phyloP scores from a whole-genome alignment of 1,284 basidiomycete genomes.

The Microstroma glucosiphilum region DNA sequence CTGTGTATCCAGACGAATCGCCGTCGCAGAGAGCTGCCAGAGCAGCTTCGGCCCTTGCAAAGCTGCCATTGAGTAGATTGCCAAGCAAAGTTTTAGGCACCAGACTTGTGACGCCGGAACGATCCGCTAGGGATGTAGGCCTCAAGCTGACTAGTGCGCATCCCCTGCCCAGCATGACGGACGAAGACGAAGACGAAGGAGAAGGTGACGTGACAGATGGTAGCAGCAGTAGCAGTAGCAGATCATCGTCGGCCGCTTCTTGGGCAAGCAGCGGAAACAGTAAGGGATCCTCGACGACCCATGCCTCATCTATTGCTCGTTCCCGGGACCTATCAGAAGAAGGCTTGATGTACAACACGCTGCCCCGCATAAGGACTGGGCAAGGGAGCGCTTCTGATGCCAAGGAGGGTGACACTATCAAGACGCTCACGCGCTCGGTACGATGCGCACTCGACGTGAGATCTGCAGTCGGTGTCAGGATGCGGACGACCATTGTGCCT shows the following conservation, averaged over 20 bases:
- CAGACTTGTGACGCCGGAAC: constrained; percentile 11
- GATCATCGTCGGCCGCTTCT: neutral
- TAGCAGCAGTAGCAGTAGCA: neutral
- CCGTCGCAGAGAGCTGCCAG: constrained; percentile 12
- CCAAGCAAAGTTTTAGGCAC: constrained; percentile 11
- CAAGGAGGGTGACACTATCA: neutral
- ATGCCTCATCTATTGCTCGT: constrained; percentile 1
- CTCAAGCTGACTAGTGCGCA: constrained; percentile 4
- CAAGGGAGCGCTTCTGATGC: constrained; percentile 8
- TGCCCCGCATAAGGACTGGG: neutral
- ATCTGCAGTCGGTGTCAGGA: neutral
- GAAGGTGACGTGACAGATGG: constrained; percentile 1
- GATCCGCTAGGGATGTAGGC: constrained; percentile 9
- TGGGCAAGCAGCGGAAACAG: neutral
- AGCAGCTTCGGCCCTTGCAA: constrained; percentile 10
- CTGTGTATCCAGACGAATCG: constrained; percentile 14
- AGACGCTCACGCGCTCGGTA: neutral
- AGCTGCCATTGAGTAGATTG: constrained; percentile 9
- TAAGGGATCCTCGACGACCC: neutral
- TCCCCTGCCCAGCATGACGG: neutral
- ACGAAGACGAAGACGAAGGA: neutral
- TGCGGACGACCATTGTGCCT: constrained; percentile 1
- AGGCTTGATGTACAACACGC: no score
- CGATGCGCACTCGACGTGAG: neutral
- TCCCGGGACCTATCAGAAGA: constrained; percentile 5